A percentile compares a stretch with the other conserved stretches of the same genome.
Conservation (phyloP, 1,284 basidiomycete species). For the Malassezia globosa region DNA sequence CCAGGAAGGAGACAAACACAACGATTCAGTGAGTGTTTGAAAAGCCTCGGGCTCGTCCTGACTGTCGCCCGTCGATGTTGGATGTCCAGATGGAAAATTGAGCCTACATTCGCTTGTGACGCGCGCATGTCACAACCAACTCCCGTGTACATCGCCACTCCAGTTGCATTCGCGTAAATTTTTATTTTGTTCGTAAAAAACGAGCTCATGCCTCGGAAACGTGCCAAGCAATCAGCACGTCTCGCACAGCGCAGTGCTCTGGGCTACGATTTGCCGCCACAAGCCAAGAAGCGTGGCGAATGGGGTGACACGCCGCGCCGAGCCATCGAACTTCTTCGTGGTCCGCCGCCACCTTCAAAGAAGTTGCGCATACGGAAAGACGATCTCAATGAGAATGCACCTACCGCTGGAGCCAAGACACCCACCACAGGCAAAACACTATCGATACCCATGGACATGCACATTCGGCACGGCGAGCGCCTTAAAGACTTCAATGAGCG, state of each 20-base stretch:
- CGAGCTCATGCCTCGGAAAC: slow-evolving; percentile 42
- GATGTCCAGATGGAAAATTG: too few relatives aligned
- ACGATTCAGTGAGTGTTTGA: too few relatives aligned
- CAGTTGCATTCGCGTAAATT: too few relatives aligned
- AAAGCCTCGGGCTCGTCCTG: too few relatives aligned
- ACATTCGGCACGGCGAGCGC: slow-evolving; percentile 36
- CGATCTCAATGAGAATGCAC: slow-evolving; percentile 12
- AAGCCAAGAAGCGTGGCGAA: slow-evolving; percentile 14
- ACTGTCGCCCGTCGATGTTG: too few relatives aligned
- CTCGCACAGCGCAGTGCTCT: slow-evolving; percentile 23
- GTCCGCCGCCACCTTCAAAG: slow-evolving; percentile 21
- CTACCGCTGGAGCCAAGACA: background rate
- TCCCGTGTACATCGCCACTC: too few relatives aligned
- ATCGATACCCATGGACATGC: slow-evolving; percentile 18
- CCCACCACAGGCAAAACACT: background rate
- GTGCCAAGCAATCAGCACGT: slow-evolving; percentile 31
- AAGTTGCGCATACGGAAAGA: too few relatives aligned
- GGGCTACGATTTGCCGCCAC: slow-evolving; percentile 25
- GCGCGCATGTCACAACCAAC: too few relatives aligned
- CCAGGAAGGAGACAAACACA: too few relatives aligned
- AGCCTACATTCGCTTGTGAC: too few relatives aligned
- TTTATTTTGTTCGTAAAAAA: too few relatives aligned
- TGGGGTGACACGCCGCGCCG: slow-evolving; percentile 31
- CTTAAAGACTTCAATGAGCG: slow-evolving; percentile 37
- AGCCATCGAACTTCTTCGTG: slow-evolving; percentile 28